A percentile compares a stretch with the other conserved stretches of the same genome.
phyloP scores from a whole-genome alignment of 768 basidiomycete species.

The Phanerochaete carnosa region DNA sequence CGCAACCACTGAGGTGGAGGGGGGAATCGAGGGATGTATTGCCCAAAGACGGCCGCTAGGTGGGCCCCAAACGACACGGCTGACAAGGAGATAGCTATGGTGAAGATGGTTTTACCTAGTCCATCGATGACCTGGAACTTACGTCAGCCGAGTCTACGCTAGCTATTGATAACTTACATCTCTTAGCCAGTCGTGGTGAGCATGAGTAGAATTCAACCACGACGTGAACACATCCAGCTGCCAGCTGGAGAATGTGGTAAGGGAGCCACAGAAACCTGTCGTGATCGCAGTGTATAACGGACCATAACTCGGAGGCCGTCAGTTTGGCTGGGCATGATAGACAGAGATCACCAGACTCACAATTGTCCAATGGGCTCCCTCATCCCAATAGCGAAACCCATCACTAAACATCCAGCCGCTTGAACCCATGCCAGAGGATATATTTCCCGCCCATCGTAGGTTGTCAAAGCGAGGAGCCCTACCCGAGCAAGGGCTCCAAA shows the following conservation, averaged over 20 bases:
- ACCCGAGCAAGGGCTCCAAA: conserved; percentile 83
- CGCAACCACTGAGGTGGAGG: conserved; percentile 45
- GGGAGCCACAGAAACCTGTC: conserved; percentile 92
- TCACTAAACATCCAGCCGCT: conserved; percentile 83
- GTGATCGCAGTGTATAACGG: conserved; percentile 87
- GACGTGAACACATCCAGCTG: conserved; percentile 84
- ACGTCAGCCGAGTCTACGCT: conserved; percentile 11
- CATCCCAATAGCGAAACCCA: conserved; percentile 75
- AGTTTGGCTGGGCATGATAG: background rate
- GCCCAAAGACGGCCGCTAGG: conserved; percentile 43
- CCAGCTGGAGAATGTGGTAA: conserved; percentile 98
- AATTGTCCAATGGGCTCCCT: conserved; percentile 72
- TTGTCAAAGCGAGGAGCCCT: conserved; percentile 70
- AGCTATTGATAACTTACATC: conserved; percentile 49
- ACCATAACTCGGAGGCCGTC: conserved; percentile 59
- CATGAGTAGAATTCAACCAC: conserved; percentile 67
- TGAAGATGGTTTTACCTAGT: conserved; percentile 73
- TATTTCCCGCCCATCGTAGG: conserved; percentile 71
- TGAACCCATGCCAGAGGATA: conserved; percentile 87
- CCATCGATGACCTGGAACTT: conserved; percentile 78
- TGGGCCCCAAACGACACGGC: conserved; percentile 74
- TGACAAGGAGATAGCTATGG: conserved; percentile 71
- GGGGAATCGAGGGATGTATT: conserved; percentile 38
- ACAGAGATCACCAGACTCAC: conserved; percentile 43
- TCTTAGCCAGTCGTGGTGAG: conserved; percentile 59